A percentile compares a stretch with the other conserved stretches of the same genome.
Conservation (phyloP, 495 filamentous ascomycete genomes). For the Tuber umbilicatum region DNA sequence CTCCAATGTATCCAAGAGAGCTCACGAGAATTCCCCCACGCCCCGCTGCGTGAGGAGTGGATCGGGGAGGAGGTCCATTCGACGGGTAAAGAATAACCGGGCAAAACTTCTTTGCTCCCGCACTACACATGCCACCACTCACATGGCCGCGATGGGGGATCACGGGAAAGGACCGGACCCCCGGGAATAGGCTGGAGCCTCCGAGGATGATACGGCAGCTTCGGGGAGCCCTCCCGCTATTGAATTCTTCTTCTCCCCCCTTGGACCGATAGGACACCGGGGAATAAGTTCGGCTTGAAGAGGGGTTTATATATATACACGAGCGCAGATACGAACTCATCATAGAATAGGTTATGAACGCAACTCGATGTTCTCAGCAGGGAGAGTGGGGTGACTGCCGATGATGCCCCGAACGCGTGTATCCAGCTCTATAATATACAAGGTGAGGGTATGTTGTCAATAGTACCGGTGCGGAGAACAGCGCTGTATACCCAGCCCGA, state of each 20-base stretch:
- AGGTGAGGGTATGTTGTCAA: too few species aligned
- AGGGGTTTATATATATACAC: neutral
- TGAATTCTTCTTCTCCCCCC: neutral
- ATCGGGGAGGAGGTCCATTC: neutral
- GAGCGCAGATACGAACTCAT: neutral
- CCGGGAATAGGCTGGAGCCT: neutral
- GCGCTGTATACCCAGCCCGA: constrained; percentile 95
- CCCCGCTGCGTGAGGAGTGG: neutral
- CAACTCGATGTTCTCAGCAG: constrained; percentile 58
- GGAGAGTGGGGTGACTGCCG: constrained; percentile 78
- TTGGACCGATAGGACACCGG: neutral
- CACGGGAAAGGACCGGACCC: neutral
- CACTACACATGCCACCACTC: neutral
- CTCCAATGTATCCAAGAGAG: neutral
- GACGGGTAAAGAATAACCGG: neutral
- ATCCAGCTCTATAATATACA: constrained; percentile 1
- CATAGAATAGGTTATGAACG: constrained; percentile 50
- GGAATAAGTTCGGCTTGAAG: neutral
- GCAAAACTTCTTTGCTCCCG: neutral
- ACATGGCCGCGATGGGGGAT: neutral
- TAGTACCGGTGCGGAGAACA: constrained; percentile 82
- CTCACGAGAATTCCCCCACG: neutral
- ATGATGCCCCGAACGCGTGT: constrained; percentile 60
- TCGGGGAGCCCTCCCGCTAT: neutral
- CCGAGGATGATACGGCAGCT: neutral